phyloP scores from a whole-genome alignment of 1,284 basidiomycete genomes.

The Cutaneotrichosporon cyanovorans region DNA sequence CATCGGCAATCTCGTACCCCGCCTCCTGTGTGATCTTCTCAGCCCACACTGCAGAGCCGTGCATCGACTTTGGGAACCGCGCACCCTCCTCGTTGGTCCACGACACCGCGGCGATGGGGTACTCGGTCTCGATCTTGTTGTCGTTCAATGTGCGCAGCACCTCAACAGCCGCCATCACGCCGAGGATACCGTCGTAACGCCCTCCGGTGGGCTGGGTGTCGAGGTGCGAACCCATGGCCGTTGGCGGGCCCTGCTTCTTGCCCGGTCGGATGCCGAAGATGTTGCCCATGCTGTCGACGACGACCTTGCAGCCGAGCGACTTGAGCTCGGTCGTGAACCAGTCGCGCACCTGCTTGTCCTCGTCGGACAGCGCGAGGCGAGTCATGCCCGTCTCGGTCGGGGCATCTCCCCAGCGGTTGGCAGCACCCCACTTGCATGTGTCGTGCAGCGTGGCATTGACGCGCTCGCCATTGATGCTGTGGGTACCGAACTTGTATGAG shows the following conservation, averaged over 20 bases:
- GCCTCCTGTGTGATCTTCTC: conserved; percentile 10
- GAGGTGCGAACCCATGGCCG: conserved; percentile 31
- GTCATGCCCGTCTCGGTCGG: conserved; percentile 17
- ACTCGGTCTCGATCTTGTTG: conserved; percentile 12
- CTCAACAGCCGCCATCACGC: conserved; percentile 26
- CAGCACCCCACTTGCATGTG: conserved; percentile 29
- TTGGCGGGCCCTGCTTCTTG: conserved; percentile 17
- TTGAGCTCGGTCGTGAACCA: conserved; percentile 32
- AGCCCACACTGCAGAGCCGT: conserved; percentile 33
- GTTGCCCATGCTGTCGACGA: conserved; percentile 35
- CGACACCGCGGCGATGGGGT: conserved; percentile 18
- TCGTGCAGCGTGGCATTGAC: conserved; percentile 33
- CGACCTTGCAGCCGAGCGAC: conserved; percentile 30
- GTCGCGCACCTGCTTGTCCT: conserved; percentile 30
- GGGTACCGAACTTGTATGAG: conserved; percentile 7
- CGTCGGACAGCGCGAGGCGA: conserved; percentile 29
- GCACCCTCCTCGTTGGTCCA: conserved; percentile 35
- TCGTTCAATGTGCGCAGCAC: conserved; percentile 15
- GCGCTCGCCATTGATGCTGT: conserved; percentile 23
- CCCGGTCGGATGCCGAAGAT: conserved; percentile 32
- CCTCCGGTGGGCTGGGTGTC: conserved; percentile 34
- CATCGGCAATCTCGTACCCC: conserved; percentile 15
- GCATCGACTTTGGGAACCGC: conserved; percentile 27
- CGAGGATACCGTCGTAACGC: conserved; percentile 33
- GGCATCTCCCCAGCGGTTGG: conserved; percentile 13